phyloP scores from a whole-genome alignment of 2,329 filamentous ascomycete genomes.

The Emergomyces orientalis region DNA sequence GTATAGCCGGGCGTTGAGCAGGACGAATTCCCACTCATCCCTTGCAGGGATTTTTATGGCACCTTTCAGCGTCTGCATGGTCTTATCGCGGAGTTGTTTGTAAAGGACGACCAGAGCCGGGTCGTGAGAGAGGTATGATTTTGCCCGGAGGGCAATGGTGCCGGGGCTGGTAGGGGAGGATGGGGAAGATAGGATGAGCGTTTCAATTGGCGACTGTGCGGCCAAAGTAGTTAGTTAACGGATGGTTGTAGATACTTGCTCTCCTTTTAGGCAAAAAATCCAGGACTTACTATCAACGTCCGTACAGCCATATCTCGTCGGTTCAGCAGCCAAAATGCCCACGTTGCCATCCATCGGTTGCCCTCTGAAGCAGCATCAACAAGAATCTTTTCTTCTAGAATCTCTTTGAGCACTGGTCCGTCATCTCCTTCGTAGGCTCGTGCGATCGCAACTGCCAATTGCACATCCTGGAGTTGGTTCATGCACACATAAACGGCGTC shows the following conservation, averaged over 20 bases:
- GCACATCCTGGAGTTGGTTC: conserved; percentile 77
- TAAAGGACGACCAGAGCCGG: conserved; percentile 83
- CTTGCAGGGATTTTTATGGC: conserved; percentile 68
- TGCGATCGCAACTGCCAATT: conserved; percentile 79
- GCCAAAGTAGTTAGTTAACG: conserved; percentile 15
- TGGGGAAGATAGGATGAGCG: conserved; percentile 44
- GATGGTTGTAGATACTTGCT: conserved; percentile 4
- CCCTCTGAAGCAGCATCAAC: conserved; percentile 67
- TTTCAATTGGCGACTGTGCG: conserved; percentile 66
- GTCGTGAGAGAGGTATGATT: conserved; percentile 80
- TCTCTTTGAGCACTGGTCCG: conserved; percentile 59
- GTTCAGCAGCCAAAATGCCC: conserved; percentile 88
- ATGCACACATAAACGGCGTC: conserved; percentile 81
- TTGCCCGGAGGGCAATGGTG: conserved; percentile 61
- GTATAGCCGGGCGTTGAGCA: conserved; percentile 76
- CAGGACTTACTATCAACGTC: conserved; percentile 59
- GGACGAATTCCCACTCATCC: conserved; percentile 79
- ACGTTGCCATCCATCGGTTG: conserved; percentile 88
- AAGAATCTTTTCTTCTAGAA: conserved; percentile 73
- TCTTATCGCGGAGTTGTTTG: conserved; percentile 70
- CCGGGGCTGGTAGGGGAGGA: conserved; percentile 43
- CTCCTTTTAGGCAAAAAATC: background rate
- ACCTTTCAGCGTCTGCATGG: conserved; percentile 73
- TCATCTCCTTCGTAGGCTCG: conserved; percentile 82
- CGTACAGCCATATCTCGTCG: conserved; percentile 75